Evolutionary conservation across 176 grass and related monocot species (phyloP), one percentile per base, ranked within the genome.

Genomic region (Phoenix dactylifera): DNA sequence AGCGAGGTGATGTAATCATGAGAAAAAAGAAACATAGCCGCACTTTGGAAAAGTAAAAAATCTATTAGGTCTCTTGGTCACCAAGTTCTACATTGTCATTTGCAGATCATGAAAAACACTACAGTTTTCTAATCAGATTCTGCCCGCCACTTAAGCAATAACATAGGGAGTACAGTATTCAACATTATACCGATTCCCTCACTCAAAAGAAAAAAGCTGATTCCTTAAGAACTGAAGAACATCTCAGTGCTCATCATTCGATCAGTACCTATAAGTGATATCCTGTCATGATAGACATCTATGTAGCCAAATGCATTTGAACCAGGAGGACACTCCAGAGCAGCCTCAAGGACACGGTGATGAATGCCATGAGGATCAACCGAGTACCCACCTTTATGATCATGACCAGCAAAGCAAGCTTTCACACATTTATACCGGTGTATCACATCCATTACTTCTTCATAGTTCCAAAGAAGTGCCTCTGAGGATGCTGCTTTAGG

Each of bases 381-480:
- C 30, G 67, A 73, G 57, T 95, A 88, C 5, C 85, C 89, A 23
- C 85, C 89, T 57, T 19, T 77, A 63, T 95, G 89, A 22, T 77
- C 85, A 26, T 95, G 89, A 25, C 89, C 85, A 15, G 89, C 68
- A 66, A 95, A 80, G 76, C 89, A 95, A 6, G 68, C 85, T 63
- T 70, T 86, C 74, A 88, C 89, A 62, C 89, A 95, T 1, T 69
- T 54, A 25, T 82, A 80, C 7, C 66, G 64, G 61, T 82, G 85
- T 59, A 85, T 71, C 20, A 82, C 56, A 50, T 28, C 75, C 84
- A 74, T 52, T 48, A 88, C 85, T 72, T 95, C 89, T 22, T 85
- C 78, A 69, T 88, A 89, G 65, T 95, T 88, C 89, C 89, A 95
- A 63, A 95, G 32, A n/a, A 95, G 79, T 68, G 81, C 81, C 69